Conservation (phyloP, 1,284 basidiomycete species). For the Trametes versicolor region DNA sequence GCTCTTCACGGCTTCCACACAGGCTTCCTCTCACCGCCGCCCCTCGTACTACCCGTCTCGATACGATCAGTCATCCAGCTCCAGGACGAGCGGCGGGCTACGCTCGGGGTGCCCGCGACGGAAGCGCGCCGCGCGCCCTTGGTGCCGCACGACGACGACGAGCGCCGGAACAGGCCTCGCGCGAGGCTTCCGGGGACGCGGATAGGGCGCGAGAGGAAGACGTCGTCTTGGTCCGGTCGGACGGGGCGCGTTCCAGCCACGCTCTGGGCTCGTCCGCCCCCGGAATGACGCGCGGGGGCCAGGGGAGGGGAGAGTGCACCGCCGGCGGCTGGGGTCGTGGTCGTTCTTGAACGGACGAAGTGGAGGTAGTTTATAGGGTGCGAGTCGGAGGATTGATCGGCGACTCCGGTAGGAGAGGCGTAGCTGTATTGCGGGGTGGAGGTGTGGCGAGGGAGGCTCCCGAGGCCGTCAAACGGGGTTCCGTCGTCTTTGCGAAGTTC, state of each 20-base stretch:
- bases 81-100: background rate
- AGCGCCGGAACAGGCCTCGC: conserved; percentile 1
- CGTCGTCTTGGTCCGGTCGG: conserved; percentile 19
- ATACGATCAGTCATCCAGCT: background rate
- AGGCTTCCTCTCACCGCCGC: background rate
- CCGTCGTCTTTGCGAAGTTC: conserved; percentile 37
- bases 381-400: background rate
- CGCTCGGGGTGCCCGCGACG: background rate
- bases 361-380: background rate
- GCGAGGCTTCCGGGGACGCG: conserved; percentile 17
- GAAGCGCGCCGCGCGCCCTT: background rate
- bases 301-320: background rate
- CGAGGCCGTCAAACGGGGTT: conserved; percentile 38
- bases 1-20: background rate
- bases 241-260: background rate
- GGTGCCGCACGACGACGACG: background rate
- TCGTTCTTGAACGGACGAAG: background rate
- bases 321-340: background rate
- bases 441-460: conserved; percentile 31
- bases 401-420: background rate
- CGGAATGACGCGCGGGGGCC: background rate
- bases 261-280: background rate
- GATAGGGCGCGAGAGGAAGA: conserved; percentile 23
- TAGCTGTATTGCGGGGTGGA: conserved; percentile 6
- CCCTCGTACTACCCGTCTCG: background rate